phyloP scores from a whole-genome alignment of 768 basidiomycete species.

The Dioszegia aurantiaca region DNA sequence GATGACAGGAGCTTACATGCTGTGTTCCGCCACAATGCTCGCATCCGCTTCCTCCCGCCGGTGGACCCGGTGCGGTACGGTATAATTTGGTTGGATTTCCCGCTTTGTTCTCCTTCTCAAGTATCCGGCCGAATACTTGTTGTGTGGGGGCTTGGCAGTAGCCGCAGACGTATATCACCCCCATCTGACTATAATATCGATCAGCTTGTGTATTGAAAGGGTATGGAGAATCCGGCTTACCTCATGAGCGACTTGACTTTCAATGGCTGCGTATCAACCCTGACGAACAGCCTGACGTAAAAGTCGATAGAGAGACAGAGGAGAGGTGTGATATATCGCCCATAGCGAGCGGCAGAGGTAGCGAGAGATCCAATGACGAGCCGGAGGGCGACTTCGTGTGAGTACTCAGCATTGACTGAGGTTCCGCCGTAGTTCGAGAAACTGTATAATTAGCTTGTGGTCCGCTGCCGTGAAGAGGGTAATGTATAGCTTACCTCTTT shows the following conservation, averaged over 20 bases:
- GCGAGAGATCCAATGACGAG: slow-evolving; percentile 83
- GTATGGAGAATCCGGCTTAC: slow-evolving; percentile 56
- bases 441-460: slow-evolving; percentile 54
- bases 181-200: slow-evolving; percentile 66
- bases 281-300: slow-evolving; percentile 88
- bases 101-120: slow-evolving; percentile 61
- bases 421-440: slow-evolving; percentile 94
- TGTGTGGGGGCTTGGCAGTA: slow-evolving; percentile 77
- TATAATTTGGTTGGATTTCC: slow-evolving; percentile 65
- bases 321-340: slow-evolving; percentile 78
- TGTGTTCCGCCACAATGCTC: slow-evolving; percentile 74
- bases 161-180: slow-evolving; percentile 77
- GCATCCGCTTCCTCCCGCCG: slow-evolving; percentile 62
- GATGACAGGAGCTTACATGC: slow-evolving; percentile 61
- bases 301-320: slow-evolving; percentile 94
- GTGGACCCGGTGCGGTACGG: slow-evolving; percentile 68
- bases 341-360: slow-evolving; percentile 84
- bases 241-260: slow-evolving; percentile 79
- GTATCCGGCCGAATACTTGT: slow-evolving; percentile 76
- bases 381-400: slow-evolving; percentile 88
- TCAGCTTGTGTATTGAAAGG: not conserved
- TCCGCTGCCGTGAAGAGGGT: not conserved
- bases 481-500: slow-evolving; percentile 71
- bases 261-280: slow-evolving; percentile 67
- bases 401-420: slow-evolving; percentile 86